phyloP scores from a whole-genome alignment of 2,329 filamentous ascomycete species.

The Colletotrichum sojae region DNA sequence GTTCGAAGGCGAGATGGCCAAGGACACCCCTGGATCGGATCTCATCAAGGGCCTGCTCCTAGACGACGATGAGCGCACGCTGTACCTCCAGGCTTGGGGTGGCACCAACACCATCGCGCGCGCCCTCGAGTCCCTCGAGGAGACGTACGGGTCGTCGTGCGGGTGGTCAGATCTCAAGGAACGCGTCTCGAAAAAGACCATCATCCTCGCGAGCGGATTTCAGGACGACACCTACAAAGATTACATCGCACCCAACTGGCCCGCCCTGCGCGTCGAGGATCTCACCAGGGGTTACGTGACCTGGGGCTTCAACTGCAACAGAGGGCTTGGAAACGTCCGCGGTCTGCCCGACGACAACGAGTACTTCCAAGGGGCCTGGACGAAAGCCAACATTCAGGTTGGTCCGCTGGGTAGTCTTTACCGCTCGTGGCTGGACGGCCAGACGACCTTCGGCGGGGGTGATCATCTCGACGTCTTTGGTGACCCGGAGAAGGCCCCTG shows the following conservation, averaged over 20 bases:
- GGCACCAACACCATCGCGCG: background rate
- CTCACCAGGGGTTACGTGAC: background rate
- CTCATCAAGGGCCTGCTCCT: background rate
- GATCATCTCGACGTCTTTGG: background rate
- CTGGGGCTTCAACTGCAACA: background rate
- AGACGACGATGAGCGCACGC: background rate
- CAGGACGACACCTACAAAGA: no score
- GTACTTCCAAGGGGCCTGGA: background rate
- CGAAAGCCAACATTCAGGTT: background rate
- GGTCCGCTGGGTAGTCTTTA: background rate
- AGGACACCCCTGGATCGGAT: background rate
- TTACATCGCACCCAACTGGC: background rate
- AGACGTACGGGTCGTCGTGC: background rate
- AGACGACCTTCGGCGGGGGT: background rate
- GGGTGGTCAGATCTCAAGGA: no score
- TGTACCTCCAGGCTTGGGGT: background rate
- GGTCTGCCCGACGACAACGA: background rate
- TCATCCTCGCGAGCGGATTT: no score
- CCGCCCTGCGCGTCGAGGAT: background rate
- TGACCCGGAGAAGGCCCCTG: background rate
- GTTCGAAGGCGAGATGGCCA: background rate
- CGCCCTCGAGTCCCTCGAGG: no score
- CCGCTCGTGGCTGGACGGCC: background rate
- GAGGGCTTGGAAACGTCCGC: background rate
- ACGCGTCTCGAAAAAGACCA: no score